Conservation (phyloP, 805 yeast species). For the Vanderwaltozyma verrucispora region DNA sequence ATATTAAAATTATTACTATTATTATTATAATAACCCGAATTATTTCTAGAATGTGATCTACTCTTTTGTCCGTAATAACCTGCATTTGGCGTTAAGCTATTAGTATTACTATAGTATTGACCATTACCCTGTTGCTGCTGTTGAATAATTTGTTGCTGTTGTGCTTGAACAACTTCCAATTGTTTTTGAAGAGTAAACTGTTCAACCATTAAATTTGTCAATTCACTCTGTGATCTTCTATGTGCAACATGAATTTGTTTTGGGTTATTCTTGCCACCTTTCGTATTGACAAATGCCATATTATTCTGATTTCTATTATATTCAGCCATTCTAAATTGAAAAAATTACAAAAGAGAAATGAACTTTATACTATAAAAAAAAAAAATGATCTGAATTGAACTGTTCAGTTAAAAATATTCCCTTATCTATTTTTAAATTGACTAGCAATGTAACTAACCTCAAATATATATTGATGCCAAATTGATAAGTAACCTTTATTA, state of each 20-base stretch:
- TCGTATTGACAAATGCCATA: background rate
- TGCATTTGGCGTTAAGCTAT: conserved; percentile 22
- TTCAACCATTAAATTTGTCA: conserved; percentile 87
- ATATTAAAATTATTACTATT: conserved; percentile 6
- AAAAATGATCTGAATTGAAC: too few relatives aligned
- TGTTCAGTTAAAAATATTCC: too few relatives aligned
- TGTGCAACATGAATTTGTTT: conserved; percentile 87
- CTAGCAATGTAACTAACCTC: too few relatives aligned
- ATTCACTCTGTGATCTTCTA: conserved; percentile 89
- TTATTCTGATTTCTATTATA: background rate
- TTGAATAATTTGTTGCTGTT: conserved; percentile 65
- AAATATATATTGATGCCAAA: too few relatives aligned
- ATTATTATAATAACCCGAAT: conserved; percentile 25
- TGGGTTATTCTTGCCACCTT: conserved; percentile 33
- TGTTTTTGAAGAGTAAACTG: conserved; percentile 83
- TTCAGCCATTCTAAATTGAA: background rate
- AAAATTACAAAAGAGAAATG: background rate
- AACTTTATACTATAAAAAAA: too few relatives aligned
- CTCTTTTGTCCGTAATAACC: conserved; percentile 10
- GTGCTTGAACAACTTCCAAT: conserved; percentile 82
- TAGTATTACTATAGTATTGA: conserved; percentile 32
- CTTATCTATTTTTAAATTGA: too few relatives aligned
- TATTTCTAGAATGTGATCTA: conserved; percentile 29
- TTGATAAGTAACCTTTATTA: too few relatives aligned
- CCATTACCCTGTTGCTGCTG: conserved; percentile 33